A percentile compares a stretch with the other conserved stretches of the same genome.
Conservation (phyloP, 2,329 filamentous ascomycete species). For the Ploettnerulaceae sp. region DNA sequence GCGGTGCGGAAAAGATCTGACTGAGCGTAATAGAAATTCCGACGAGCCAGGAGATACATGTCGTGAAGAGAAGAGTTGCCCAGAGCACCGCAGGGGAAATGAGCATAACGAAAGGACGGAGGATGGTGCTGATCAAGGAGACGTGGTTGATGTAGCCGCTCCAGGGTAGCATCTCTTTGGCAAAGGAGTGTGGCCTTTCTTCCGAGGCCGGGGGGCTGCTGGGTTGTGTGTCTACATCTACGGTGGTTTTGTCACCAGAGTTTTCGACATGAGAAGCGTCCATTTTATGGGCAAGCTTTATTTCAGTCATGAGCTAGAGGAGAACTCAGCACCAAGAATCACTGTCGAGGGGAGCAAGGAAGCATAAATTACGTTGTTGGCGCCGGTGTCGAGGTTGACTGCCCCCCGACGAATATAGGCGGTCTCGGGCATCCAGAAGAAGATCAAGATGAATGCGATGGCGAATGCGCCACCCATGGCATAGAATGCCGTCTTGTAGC, state of each 20-base stretch:
- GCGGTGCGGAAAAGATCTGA: slow-evolving; percentile 32
- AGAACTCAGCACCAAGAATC: background rate
- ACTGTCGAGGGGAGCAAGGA: background rate
- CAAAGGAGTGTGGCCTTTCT: slow-evolving; percentile 25
- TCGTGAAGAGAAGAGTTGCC: slow-evolving; percentile 38
- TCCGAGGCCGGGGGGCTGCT: slow-evolving; percentile 15
- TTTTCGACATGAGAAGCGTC: slow-evolving; percentile 27
- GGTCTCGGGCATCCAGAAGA: slow-evolving; percentile 42
- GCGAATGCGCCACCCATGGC: slow-evolving; percentile 40
- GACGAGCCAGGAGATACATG: slow-evolving; percentile 38
- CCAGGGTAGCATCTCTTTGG: slow-evolving; percentile 34
- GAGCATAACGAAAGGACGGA: slow-evolving; percentile 31
- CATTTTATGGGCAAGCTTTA: slow-evolving; percentile 21
- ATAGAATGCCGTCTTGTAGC: slow-evolving; percentile 34
- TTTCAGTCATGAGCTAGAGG: slow-evolving; percentile 14
- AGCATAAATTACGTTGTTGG: slow-evolving; percentile 23
- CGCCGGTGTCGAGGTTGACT: slow-evolving; percentile 36
- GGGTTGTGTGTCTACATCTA: background rate
- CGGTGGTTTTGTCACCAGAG: slow-evolving; percentile 19
- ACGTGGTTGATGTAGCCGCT: slow-evolving; percentile 37
- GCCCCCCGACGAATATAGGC: slow-evolving; percentile 34
- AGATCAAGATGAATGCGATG: slow-evolving; percentile 35
- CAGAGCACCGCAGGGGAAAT: slow-evolving; percentile 36
- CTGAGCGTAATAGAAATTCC: slow-evolving; percentile 45
- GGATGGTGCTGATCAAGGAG: slow-evolving; percentile 29